phyloP scores from a whole-genome alignment of 2,329 filamentous ascomycete genomes.

The Penicillium sp. region DNA sequence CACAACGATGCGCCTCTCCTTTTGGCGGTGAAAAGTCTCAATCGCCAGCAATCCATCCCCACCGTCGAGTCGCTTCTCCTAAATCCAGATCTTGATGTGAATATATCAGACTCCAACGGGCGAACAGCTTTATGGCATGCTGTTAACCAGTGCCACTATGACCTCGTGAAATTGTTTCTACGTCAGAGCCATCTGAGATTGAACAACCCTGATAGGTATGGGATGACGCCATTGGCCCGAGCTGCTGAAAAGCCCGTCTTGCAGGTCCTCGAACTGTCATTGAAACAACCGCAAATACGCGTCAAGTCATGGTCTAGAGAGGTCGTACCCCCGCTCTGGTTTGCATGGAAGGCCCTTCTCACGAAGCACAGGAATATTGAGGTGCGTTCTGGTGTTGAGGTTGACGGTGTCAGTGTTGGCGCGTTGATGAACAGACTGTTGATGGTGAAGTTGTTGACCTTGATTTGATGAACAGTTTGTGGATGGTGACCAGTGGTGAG shows the following conservation, averaged over 20 bases:
- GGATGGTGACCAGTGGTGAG: no score
- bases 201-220: neutral
- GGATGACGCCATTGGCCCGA: neutral
- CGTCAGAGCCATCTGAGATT: neutral
- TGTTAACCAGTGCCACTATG: neutral
- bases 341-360: no score
- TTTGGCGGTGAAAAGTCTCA: neutral
- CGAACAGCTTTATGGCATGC: neutral
- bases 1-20: neutral
- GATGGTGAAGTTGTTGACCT: no score
- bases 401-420: no score
- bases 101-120: neutral
- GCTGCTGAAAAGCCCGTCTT: neutral
- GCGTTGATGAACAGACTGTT: no score
- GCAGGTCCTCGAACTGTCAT: neutral
- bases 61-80: neutral
- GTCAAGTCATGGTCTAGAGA: neutral
- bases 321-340: neutral
- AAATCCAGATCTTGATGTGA: neutral
- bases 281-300: neutral
- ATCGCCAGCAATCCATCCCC: neutral
- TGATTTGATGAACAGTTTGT: no score
- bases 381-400: no score
- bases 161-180: neutral
- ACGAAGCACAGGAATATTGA: no score